Evolutionary conservation across 73 alveolate genomes (phyloP).

Genomic region (Blepharisma stoltei): DNA sequence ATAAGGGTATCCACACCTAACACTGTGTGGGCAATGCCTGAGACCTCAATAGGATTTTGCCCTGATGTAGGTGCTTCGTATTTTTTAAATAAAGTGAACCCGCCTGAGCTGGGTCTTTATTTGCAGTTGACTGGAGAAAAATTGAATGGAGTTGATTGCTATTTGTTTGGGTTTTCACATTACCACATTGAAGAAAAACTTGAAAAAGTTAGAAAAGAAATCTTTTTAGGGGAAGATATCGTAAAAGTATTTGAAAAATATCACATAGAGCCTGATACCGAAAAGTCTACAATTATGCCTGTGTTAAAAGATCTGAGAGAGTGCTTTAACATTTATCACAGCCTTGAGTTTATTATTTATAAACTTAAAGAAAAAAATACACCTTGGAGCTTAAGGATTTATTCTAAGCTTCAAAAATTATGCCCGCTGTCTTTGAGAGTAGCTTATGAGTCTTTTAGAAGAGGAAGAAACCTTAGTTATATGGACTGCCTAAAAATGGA

Average conservation of each 20-base stretch:
- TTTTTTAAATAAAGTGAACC: not conserved
- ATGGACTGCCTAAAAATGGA: not conserved
- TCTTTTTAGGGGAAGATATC: not conserved
- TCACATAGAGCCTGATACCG: not conserved
- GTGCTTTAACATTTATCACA: not conserved
- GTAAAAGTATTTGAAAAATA: not conserved
- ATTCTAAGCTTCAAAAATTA: not conserved
- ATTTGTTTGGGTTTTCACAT: not conserved
- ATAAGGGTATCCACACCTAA: not conserved
- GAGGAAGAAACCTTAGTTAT: not conserved
- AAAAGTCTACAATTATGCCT: not conserved
- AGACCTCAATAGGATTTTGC: not conserved
- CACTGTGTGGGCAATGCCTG: not conserved
- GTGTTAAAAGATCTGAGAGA: not conserved
- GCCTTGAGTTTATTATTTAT: not conserved
- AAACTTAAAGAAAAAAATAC: not conserved
- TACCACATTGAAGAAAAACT: not conserved
- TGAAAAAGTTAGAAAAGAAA: not conserved
- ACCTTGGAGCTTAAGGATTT: not conserved
- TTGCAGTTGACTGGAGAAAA: not conserved
- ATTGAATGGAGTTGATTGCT: not conserved
- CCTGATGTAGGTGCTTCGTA: slow-evolving; percentile 9
- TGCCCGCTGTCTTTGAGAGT: not conserved
- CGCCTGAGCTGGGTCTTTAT: not conserved
- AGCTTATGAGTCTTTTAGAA: not conserved